Evolutionary conservation across 176 grass and related monocot genomes (phyloP).

Genomic region (Carex cristatella): DNA sequence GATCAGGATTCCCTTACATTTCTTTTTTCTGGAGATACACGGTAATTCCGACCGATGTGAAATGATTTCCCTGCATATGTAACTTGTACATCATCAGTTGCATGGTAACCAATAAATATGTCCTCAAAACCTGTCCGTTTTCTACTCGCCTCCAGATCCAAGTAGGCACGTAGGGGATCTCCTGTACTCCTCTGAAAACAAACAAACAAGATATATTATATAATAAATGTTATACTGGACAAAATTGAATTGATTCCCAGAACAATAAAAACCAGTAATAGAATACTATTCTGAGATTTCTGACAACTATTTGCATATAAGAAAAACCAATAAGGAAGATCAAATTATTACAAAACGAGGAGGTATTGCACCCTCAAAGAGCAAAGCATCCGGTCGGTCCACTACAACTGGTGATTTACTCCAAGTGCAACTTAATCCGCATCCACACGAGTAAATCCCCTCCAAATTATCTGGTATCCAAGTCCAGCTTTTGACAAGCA

Average conservation of each 20-base stretch:
- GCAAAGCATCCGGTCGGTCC: slow-evolving; percentile 64
- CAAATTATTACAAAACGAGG: slow-evolving; percentile 42
- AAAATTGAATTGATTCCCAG: background rate
- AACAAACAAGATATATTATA: slow-evolving; percentile 5
- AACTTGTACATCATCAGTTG: slow-evolving; percentile 75
- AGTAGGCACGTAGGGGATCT: slow-evolving; percentile 69
- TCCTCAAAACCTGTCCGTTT: slow-evolving; percentile 67
- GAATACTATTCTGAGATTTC: background rate
- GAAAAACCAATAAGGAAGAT: slow-evolving; percentile 2
- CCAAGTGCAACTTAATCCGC: slow-evolving; percentile 71
- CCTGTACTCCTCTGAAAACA: slow-evolving; percentile 68
- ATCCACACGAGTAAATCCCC: slow-evolving; percentile 69
- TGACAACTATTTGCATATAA: slow-evolving; percentile 10
- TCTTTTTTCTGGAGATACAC: slow-evolving; percentile 57
- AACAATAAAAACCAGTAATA: background rate
- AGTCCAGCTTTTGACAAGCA: slow-evolving; percentile 83
- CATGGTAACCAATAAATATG: slow-evolving; percentile 91
- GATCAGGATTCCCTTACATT: slow-evolving; percentile 43
- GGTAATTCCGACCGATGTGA: slow-evolving; percentile 65
- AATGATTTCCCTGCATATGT: slow-evolving; percentile 91
- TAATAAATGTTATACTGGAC: background rate
- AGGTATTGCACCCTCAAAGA: slow-evolving; percentile 63
- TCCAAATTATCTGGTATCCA: slow-evolving; percentile 90
- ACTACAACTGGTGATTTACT: slow-evolving; percentile 60
- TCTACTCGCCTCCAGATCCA: slow-evolving; percentile 81